phyloP scores from a whole-genome alignment of 192 early-diverging fungal genomes.

The Rhizophagus sp. region DNA sequence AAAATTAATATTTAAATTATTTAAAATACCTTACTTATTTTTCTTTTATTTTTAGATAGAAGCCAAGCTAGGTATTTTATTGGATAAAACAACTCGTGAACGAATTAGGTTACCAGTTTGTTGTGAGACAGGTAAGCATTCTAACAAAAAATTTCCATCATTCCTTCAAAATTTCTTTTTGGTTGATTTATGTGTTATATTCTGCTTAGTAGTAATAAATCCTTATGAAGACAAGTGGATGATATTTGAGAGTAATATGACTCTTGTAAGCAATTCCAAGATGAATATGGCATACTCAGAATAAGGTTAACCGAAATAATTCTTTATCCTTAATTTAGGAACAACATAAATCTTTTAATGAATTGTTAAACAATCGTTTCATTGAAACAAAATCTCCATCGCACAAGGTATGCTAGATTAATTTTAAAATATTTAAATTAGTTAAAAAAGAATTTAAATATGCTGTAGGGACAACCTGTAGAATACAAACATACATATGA shows the following conservation, averaged over 20 bases:
- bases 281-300: not conserved
- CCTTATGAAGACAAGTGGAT: constrained; percentile 37
- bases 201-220: constrained; percentile 31
- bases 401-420: not conserved
- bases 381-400: constrained; percentile 49
- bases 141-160: constrained; percentile 1
- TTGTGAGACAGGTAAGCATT: constrained; percentile 60
- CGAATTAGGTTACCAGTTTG: constrained; percentile 65
- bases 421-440: too few species aligned
- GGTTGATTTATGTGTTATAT: constrained; percentile 31
- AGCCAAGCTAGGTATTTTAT: constrained; percentile 84
- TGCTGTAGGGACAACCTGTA: constrained; percentile 50
- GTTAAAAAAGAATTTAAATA: constrained; percentile 3
- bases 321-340: constrained; percentile 35
- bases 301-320: not conserved
- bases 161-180: constrained; percentile 7
- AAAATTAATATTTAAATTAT: not conserved
- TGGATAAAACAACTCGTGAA: constrained; percentile 62
- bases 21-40: not conserved
- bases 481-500: constrained; percentile 76
- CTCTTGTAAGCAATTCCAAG: constrained; percentile 40
- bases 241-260: constrained; percentile 88
- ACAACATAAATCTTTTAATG: constrained; percentile 86
- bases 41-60: constrained; percentile 65
- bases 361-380: constrained; percentile 73